phyloP scores from a whole-genome alignment of 2,329 filamentous ascomycete species.

The Xylaria multiplex region DNA sequence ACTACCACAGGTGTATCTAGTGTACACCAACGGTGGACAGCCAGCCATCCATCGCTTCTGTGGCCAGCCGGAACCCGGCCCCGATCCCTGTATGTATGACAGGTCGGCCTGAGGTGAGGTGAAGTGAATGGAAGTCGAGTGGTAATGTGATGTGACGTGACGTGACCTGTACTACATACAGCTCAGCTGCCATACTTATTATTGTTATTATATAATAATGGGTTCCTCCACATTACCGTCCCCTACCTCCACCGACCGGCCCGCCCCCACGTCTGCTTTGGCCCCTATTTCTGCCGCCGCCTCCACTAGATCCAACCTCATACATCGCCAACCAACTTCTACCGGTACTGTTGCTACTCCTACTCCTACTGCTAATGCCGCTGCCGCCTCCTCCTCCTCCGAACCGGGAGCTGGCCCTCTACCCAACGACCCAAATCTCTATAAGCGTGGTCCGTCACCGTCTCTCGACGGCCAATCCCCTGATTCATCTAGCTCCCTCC shows the following conservation, averaged over 20 bases:
- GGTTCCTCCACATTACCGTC: slow-evolving; percentile 31
- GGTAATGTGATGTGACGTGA: slow-evolving; percentile 9
- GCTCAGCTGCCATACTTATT: not conserved
- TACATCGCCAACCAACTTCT: slow-evolving; percentile 30
- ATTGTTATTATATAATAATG: slow-evolving; percentile 29
- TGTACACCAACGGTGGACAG: not conserved
- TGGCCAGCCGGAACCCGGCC: slow-evolving; percentile 15
- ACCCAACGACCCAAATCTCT: slow-evolving; percentile 26
- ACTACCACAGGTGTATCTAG: too few relatives aligned
- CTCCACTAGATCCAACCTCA: slow-evolving; percentile 34
- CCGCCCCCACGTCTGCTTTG: slow-evolving; percentile 22
- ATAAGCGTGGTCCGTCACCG: slow-evolving; percentile 41
- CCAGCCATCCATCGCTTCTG: not conserved
- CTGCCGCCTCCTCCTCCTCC: not conserved
- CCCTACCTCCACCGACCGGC: slow-evolving; percentile 17
- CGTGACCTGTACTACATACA: slow-evolving; percentile 8
- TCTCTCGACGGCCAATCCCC: slow-evolving; percentile 41
- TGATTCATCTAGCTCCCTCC: slow-evolving; percentile 40
- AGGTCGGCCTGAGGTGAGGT: slow-evolving; percentile 2
- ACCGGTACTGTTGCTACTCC: slow-evolving; percentile 1
- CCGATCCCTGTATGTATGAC: slow-evolving; percentile 18
- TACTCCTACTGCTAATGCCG: not conserved
- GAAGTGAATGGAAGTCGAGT: not conserved
- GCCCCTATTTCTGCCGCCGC: slow-evolving; percentile 18
- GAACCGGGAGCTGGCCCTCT: slow-evolving; percentile 12